Base-by-base conservation (phyloP, 2,329 filamentous ascomycete genomes). In the Gaeumannomyces sp. region DNA sequence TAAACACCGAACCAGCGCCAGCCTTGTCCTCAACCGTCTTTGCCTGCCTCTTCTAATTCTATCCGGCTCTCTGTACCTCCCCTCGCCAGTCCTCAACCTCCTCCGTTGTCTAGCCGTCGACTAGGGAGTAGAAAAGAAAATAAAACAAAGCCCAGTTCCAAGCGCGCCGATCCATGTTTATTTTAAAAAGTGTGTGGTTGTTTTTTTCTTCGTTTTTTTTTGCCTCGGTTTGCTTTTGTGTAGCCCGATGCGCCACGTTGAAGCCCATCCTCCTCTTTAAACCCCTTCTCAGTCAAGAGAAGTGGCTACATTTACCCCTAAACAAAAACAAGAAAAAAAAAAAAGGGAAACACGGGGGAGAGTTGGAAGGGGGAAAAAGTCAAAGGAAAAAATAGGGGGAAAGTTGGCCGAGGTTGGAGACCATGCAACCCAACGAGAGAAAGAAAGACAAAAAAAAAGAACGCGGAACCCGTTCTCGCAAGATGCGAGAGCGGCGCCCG, bases 371-470 rank as follows among this genome's bases (percentile, higher is more conserved):
- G 38, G 14, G 5, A 10, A 45, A 45, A 19, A 45, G 11, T 35
- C 33, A 35, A 35, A 22, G 38, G 6, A 45, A 22, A 50, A 50
- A 50, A 19, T 22, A 22, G 10, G 45, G 45, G 45, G 45, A 53
- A n/a, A 53, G 11, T 10, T 53, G 45, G 45, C 45, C 45, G 45
- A 53, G 45, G 45, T 53, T 53, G 45, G 45, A 53, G 45, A 53
- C 45, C 45, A 53, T 53, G 45, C 45, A 53, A 53, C 45, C 22
- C 45, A 53, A 53, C 45, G 45, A 53, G 45, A 53, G 45, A 53
- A 53, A 53, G 45, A n/a, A 53, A 11, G n/a, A 53, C 45, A 53
- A n/a, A 53, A 53, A 22, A 19, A 11, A n/a, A 53, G 19, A 45
- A 45, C 38, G 38, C 38, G 4, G 10, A 22, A 3, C 22, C 22